Percentiles rank a stretch among this genome's conserved stretches.
These are phyloP conservation scores for Blastocystis sp. DNA, from an alignment of 352 stramenopile species.

Conservation along the genomic window DNA sequence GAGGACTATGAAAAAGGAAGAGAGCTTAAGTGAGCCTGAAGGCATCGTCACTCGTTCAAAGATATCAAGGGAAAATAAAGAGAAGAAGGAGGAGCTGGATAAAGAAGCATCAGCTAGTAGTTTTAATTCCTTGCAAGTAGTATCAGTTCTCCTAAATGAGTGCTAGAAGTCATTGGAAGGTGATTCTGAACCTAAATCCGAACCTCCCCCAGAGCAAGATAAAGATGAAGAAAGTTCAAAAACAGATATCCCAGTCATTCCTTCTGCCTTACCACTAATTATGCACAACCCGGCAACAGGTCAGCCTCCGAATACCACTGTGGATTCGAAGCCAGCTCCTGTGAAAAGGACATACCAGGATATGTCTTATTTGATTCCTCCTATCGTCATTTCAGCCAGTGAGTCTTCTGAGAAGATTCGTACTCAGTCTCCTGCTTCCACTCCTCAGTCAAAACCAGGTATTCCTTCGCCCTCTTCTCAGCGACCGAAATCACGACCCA, in stretches of 20 bases:
- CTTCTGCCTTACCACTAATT: background rate
- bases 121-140: background rate
- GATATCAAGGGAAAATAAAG: background rate
- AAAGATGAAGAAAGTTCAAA: background rate
- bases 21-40: background rate
- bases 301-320: background rate
- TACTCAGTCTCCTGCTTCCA: background rate
- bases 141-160: background rate
- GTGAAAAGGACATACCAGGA: background rate
- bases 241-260: background rate
- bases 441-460: background rate
- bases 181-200: too few relatives aligned
- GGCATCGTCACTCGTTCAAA: conserved; percentile 50
- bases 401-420: background rate
- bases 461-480: background rate
- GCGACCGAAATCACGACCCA: background rate
- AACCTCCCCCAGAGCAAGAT: background rate
- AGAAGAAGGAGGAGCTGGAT: background rate
- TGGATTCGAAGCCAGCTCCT: background rate
- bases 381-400: background rate
- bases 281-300: conserved; percentile 13
- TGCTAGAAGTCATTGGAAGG: background rate
- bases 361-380: conserved; percentile 56
- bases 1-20: background rate
- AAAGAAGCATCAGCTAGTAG: background rate